phyloP scores from a whole-genome alignment of 306 rosid genomes.

The Prunus dulcis region DNA sequence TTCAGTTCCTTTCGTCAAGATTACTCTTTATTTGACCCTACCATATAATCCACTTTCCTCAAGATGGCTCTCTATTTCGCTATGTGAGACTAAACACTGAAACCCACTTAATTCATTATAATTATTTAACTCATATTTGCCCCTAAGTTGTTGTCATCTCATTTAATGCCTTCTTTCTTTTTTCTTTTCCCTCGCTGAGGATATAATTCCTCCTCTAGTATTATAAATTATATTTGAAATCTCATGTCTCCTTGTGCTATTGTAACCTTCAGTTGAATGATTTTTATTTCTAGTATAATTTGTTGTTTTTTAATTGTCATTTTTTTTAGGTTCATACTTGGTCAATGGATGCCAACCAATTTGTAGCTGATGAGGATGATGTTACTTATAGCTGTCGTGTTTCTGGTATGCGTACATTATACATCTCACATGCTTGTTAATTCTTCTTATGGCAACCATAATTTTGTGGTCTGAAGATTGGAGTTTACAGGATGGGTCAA shows the following conservation, averaged over 20 bases:
- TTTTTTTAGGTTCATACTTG: conserved; percentile 62
- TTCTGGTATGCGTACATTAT: conserved; percentile 58
- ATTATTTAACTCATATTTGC: neutral
- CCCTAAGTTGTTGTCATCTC: neutral
- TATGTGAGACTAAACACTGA: neutral
- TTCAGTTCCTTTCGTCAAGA: neutral
- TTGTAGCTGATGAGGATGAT: conserved; percentile 90
- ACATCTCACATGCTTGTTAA: conserved; percentile 10
- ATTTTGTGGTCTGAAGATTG: neutral
- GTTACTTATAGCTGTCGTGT: conserved; percentile 75
- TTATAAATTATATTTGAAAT: neutral
- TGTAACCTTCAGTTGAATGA: neutral
- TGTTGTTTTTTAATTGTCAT: conserved; percentile 10
- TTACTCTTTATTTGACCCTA: neutral
- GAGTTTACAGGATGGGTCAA: neutral
- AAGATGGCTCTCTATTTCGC: neutral
- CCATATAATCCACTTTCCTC: neutral
- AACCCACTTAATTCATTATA: neutral
- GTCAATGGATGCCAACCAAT: conserved; percentile 80
- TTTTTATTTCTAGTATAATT: neutral
- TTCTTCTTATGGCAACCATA: neutral
- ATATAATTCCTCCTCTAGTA: neutral
- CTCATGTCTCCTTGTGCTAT: neutral
- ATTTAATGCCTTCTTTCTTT: too few relatives aligned
- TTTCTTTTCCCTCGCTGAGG: neutral